Evolutionary conservation across 768 basidiomycete species (phyloP), one percentile per base, ranked within the genome.

Genomic region (Phanerochaete carnosa): DNA sequence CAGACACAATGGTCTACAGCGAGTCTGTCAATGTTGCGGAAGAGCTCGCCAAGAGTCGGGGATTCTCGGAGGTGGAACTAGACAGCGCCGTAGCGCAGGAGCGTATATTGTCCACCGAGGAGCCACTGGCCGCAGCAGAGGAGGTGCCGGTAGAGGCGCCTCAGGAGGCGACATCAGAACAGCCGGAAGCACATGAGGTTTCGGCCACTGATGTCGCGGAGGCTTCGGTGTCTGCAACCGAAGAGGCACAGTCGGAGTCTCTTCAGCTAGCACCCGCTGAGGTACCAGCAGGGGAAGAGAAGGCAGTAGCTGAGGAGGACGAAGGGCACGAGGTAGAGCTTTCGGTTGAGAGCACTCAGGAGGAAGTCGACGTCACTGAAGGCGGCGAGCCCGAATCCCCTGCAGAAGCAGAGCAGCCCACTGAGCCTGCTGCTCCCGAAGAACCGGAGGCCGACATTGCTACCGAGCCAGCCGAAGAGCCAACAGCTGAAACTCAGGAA

Each of bases 1-100:
- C 64, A 23, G 88, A 89, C 64, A 91, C 89, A 2, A 90, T 91
- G 89, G 81, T 90, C 23, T 81, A 84, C 64, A 83, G 81, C 66
- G 80, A 82, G 60, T 75, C 68, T 0, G 74, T 64, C 39, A 74
- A 54, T 54, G 61, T 78, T 51, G 70, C 69, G 11, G 80, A 80
- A 51, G 80, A 81, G 57, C 59, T 78, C 12, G 69, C 74, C 47
- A 70, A 67, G 56, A 55, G 61, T 35, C 68, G 66, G 29, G 49
- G 47, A 22, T 43, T 57, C 5, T 50, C 58, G 45, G 54, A 54
- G 25, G 62, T 45, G 2, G 57, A 62, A n/a, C 28, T 58, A 22
- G 51, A 58, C 23, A 45, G 51, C 8, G 58, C 39, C n/a, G 46
- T 59, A 4, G 58, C 62, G n/a, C 51, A 45, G 39, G 62, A 63